Evolutionary conservation across 306 rosid species (phyloP), one percentile per base, ranked within the genome.

Genomic region (Cucurbita argyrosperma): DNA sequence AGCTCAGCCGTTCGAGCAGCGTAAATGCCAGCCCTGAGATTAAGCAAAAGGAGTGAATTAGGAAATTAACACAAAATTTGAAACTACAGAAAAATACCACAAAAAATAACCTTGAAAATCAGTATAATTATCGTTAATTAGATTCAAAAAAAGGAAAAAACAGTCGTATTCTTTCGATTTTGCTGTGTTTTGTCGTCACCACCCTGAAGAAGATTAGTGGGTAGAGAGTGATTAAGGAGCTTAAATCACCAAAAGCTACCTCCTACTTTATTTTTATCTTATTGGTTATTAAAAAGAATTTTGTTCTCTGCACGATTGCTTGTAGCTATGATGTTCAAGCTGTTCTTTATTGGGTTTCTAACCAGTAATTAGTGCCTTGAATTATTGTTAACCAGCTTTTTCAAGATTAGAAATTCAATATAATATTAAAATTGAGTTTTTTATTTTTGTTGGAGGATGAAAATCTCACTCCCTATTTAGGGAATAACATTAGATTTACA

Each of bases 151-250:
- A 45, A 49, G 45, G 43, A 49, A 79, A 74, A 79, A 74, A 79
- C 79, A 57, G 81, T 76, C 86, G 53, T 75, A 18, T 71, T 74
- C 84, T 75, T 76, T 72, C 74, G 79, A 70, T 67, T 13, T 59
- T 78, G 79, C 82, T 79, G 89, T 76, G 69, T 40, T 62, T 71
- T 67, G 83, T 81, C 77, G 86, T 71, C 74, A 35, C 74, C 79
- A 75, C 70, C 64, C 43, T 78, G 76, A 57, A n/a, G 35, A 57
- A 11, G 47, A 11, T 35, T 23, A 68, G 79, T 45, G 42, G 69
- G 64, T 67, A 39, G 57, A 60, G 77, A 72, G 70, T 61, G 52
- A 15, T 55, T 75, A 70, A 18, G 40, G 67, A 60, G 37, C 10
- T 5, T 3, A 56, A 74, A 73, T 80, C 72, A 76, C 87, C 60